phyloP scores from a whole-genome alignment of 1,139 yeast species.

The Protomyces inouyei region DNA sequence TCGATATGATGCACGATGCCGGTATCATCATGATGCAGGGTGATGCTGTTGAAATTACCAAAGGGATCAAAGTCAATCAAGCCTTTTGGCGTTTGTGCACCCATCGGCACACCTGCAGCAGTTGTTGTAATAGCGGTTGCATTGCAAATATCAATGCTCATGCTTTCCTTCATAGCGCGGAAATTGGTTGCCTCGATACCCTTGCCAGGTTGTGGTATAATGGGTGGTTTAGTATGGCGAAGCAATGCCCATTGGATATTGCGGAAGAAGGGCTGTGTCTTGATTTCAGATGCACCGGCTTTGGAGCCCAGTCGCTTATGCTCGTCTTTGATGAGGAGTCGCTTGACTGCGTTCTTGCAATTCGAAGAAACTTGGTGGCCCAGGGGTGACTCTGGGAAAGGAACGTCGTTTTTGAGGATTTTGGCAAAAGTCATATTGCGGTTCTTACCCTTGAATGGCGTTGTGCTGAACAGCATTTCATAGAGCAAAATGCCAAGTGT shows the following conservation, averaged over 20 bases:
- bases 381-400: slow-evolving; percentile 49
- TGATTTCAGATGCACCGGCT: slow-evolving; percentile 91
- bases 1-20: slow-evolving; percentile 14
- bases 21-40: slow-evolving; percentile 59
- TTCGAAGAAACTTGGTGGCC: slow-evolving; percentile 57
- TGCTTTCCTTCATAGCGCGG: slow-evolving; percentile 38
- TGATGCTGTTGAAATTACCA: slow-evolving; percentile 79
- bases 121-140: slow-evolving; percentile 33
- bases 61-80: slow-evolving; percentile 63
- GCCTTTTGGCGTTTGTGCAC: slow-evolving; percentile 34
- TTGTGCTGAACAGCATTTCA: slow-evolving; percentile 92
- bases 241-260: slow-evolving; percentile 90
- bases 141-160: slow-evolving; percentile 38
- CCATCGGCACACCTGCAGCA: slow-evolving; percentile 42
- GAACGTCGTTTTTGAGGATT: slow-evolving; percentile 74
- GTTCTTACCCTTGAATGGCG: slow-evolving; percentile 90
- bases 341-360: slow-evolving; percentile 75
- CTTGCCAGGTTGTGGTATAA: slow-evolving; percentile 76
- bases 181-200: slow-evolving; percentile 43
- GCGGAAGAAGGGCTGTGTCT: slow-evolving; percentile 84
- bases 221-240: slow-evolving; percentile 88
- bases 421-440: slow-evolving; percentile 86
- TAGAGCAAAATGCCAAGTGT: slow-evolving; percentile 85
- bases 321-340: slow-evolving; percentile 82
- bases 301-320: slow-evolving; percentile 80